Evolutionary conservation across 176 grass and related monocot genomes (phyloP), one percentile per base, ranked within the genome.

Genomic region (Puccinellia tenuiflora): DNA sequence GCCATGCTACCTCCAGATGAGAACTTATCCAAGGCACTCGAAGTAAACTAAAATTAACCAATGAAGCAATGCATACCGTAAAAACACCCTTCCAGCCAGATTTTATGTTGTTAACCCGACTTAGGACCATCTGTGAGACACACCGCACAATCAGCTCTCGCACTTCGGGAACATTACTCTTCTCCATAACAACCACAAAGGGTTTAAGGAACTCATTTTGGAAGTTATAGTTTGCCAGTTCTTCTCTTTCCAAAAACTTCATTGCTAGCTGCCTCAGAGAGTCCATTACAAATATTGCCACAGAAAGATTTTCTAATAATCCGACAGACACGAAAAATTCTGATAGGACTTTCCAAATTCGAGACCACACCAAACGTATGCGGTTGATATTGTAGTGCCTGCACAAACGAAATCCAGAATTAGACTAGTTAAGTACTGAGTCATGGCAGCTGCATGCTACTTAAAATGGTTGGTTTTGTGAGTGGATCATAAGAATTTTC

Each of bases 51-150:
- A 55, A 89, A 78, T 1, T n/a, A 88, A 40, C 38, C 5, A 10
- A 50, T 38, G 67, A 50, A 56, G 21, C 9, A 29, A 85, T 54
- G 61, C 79, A 66, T 93, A 98, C 96, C 89, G 60, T 88, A 70
- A 98, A 98, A 79, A 98, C 96, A 86, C 96, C 85, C 73, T 93
- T 98, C 96, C 96, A 95, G 20, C 96, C 96, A 65, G 96, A 98
- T 69, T 95, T 98, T 79, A 98, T 94, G 57, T 98, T 91, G 85
- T 92, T 95, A 56, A 98, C 92, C 24, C 91, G 91, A 83, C 93
- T 92, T 66, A 98, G 86, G 57, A 98, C 92, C 96, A 98, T 98
- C 65, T 98, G 96, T 68, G 96, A 98, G 57, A 98, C 87, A 88
- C 93, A 98, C 18, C 96, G 91, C 83, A 98, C 92, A 74, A 95